Evolutionary conservation across 2,329 filamentous ascomycete species (phyloP).

Genomic region (Botrytis tulipae): DNA sequence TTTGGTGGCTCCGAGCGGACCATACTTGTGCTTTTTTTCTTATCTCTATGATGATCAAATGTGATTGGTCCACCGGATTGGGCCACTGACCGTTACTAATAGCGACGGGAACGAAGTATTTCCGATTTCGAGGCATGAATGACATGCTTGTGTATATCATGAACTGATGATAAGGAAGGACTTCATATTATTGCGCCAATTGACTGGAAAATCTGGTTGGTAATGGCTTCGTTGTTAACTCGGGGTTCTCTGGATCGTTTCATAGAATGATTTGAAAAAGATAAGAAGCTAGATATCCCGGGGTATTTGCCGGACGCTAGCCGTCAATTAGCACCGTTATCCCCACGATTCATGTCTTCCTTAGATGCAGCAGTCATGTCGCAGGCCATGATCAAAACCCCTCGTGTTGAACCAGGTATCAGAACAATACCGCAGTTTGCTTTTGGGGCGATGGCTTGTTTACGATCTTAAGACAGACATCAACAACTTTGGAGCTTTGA

Average conservation of each 20-base stretch:
- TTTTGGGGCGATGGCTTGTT: not conserved
- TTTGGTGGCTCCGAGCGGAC: not conserved
- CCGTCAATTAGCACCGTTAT: not conserved
- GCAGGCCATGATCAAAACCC: not conserved
- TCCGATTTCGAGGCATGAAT: not conserved
- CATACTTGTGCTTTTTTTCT: not conserved
- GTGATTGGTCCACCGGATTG: constrained; percentile 8
- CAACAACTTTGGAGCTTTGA: not conserved
- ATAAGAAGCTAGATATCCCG: not conserved
- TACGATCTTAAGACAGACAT: not conserved
- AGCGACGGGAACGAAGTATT: constrained; percentile 11
- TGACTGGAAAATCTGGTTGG: not conserved
- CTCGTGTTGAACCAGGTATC: not conserved
- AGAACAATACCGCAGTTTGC: not conserved
- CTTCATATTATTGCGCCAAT: not conserved
- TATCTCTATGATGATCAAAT: constrained; percentile 2
- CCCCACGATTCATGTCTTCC: not conserved
- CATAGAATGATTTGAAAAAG: not conserved
- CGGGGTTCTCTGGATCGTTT: not conserved
- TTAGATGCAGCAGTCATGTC: not conserved
- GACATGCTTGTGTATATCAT: not conserved
- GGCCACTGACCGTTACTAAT: constrained; percentile 8
- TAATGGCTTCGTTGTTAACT: not conserved
- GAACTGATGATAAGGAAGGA: not conserved
- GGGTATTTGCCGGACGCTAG: not conserved